phyloP scores from a whole-genome alignment of 371 early-diverging fungal genomes.

The Mucor mucedo region DNA sequence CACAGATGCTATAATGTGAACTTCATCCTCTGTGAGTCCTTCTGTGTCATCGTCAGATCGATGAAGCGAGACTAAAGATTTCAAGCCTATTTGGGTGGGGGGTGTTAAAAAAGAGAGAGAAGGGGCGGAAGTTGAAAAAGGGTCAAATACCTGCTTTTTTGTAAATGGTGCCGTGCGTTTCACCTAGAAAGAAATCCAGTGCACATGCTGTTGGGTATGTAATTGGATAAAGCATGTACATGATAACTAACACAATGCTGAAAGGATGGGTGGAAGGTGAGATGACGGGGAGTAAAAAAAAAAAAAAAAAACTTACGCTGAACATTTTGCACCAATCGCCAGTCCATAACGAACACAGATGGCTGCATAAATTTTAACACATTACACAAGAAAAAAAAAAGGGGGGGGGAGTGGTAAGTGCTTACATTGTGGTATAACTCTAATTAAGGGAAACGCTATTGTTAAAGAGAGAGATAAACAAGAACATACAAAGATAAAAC shows the following conservation, averaged over 20 bases:
- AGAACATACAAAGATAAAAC: conserved; percentile 21
- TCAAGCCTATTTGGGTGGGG: conserved; percentile 57
- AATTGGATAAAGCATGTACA: conserved; percentile 71
- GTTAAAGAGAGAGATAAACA: conserved; percentile 40
- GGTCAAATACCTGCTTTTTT: conserved; percentile 54
- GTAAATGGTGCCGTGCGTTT: conserved; percentile 81
- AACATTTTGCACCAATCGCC: conserved; percentile 78
- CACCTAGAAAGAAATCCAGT: conserved; percentile 79
- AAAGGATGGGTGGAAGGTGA: neutral
- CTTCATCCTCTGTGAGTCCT: conserved; percentile 88
- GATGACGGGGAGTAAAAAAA: neutral
- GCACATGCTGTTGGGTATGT: conserved; percentile 82
- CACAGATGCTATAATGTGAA: conserved; percentile 89
- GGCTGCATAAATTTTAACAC: conserved; percentile 30
- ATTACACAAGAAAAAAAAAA: neutral
- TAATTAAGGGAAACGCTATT: conserved; percentile 28
- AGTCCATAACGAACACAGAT: conserved; percentile 75
- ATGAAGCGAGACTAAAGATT: conserved; percentile 89
- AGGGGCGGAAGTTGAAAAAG: too few relatives aligned
- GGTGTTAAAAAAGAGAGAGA: too few relatives aligned
- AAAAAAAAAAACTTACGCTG: conserved; percentile 39
- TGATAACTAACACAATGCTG: conserved; percentile 67
- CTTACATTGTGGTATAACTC: conserved; percentile 47
- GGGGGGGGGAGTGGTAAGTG: too few relatives aligned
- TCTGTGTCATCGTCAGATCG: conserved; percentile 72